Evolutionary conservation across 2,329 filamentous ascomycete genomes (phyloP), one percentile per base, ranked within the genome.

Genomic region (Chrysosporium keratinophilum): DNA sequence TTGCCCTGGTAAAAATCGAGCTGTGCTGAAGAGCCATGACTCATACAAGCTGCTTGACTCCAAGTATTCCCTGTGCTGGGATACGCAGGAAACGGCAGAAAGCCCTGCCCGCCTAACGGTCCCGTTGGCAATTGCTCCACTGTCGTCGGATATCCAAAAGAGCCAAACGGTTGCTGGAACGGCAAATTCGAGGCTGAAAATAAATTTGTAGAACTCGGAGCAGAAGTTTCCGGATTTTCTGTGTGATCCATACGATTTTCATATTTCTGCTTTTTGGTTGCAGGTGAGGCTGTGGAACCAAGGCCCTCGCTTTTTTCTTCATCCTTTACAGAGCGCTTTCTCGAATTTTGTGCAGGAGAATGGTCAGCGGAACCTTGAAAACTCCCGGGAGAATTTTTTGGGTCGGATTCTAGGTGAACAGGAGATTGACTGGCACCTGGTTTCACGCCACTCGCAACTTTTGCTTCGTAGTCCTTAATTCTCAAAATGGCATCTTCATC

Each of bases 321-420:
- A 50, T 89, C 84, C 35, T 91, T 88, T 12, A 89, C 88, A 10
- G 85, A 79, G 19, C 93, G 82, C 73, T 97, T 98, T 72, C 87
- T 93, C 23, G 80, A 73, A 54, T 70, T 71, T 50, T 62, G 62
- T 54, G 69, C 63, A 55, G 58, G 62, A 52, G 64, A 63, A 60
- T 63, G 64, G 51, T 57, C 63, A 48, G 65, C 60, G 60, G 65
- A 62, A 55, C 63, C 63, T 52, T 67, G 33, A 9, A 33, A 61
- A n/a, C 47, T 23, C 9, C 33, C 15, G 3, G 51, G 10, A 2
- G 20, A 9, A n/a, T 19, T 34, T 41, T 48, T 33, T 12, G 34
- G 15, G 14, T 47, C 23, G 10, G 37, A 15, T 41, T 48, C 42
- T 12, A 15, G 14, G 17, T 20, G 12, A 14, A 17, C 17, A 17